Evolutionary conservation across 345 rosid genomes (phyloP), one percentile per base, ranked within the genome.

Genomic region (Linum trigynum): DNA sequence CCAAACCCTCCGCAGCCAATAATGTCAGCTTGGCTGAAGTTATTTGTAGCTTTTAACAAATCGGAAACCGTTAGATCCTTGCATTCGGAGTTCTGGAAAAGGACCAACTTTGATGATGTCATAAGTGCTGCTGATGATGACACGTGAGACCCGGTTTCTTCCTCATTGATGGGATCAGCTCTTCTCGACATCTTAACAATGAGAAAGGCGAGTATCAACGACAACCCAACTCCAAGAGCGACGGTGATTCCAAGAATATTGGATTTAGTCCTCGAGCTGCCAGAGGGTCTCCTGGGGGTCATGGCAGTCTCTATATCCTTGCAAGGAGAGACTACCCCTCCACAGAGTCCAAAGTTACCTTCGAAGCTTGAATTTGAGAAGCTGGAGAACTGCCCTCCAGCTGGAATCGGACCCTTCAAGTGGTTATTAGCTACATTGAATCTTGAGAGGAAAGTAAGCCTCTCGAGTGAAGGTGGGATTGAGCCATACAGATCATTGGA

Each of bases 1-100:
- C 99, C 99, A 42, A 94, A 94, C 6, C 99, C 99, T 5, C 99
- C 99, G 9, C 97, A 94, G 23, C 99, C 99, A 66, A 94, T 86
- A 23, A 94, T 94, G 71, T 90, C 90, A 0, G 95, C 90, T 68
- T 90, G 99, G 75, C 82, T 88, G 74, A 94, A 94, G 68, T 84
- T 86, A 79, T 80, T 86, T 7, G 99, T 90, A 37, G 99, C 81
- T 63, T 85, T 94, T 63, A 94, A 71, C 74, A 94, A 65, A 63
- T 94, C 99, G 3, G 78, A 68, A 50, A 86, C 92, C 0, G 80
- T 77, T 51, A 90, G 82, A 63, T 88, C 96, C 73, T 78, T 85
- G 78, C 86, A 82, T 42, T 86, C 84, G 5, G 90, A 81, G 76
- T 75, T 84, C 68, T 80, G 97, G 63, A 90, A 92, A 35, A 90